Evolutionary conservation across 202 grass and related monocot genomes (phyloP).

Genomic region (Schoenoplectus triqueter): DNA sequence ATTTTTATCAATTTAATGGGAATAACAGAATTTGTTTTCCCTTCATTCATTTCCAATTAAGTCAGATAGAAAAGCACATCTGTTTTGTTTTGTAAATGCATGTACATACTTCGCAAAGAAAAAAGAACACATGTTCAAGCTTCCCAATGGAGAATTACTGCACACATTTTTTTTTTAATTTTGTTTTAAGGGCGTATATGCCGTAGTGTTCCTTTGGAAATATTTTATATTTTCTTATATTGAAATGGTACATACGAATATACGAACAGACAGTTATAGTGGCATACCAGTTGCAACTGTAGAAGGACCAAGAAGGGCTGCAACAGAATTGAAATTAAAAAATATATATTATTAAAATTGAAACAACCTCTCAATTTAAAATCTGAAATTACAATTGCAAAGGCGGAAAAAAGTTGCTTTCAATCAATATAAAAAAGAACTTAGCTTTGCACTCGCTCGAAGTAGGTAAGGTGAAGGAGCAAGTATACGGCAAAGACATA

Average conservation of each 20-base stretch:
- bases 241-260: not conserved
- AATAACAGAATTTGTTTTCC: not conserved
- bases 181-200: not conserved
- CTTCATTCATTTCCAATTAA: not conserved
- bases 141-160: not conserved
- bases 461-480: not conserved
- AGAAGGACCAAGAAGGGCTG: not conserved
- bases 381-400: not conserved
- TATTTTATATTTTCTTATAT: not conserved
- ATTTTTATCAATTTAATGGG: not conserved
- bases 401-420: not conserved
- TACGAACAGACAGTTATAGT: not conserved
- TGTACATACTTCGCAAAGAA: not conserved
- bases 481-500: slow-evolving; percentile 28
- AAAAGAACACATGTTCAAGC: not conserved
- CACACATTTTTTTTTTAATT: not conserved
- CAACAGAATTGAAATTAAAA: not conserved
- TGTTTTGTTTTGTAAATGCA: not conserved
- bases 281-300: not conserved
- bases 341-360: not conserved
- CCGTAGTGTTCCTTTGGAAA: not conserved
- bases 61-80: not conserved
- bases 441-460: not conserved
- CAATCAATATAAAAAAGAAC: not conserved
- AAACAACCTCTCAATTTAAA: not conserved